Evolutionary conservation across 2,329 filamentous ascomycete genomes (phyloP).

Genomic region (Phialemoniopsis sp.): DNA sequence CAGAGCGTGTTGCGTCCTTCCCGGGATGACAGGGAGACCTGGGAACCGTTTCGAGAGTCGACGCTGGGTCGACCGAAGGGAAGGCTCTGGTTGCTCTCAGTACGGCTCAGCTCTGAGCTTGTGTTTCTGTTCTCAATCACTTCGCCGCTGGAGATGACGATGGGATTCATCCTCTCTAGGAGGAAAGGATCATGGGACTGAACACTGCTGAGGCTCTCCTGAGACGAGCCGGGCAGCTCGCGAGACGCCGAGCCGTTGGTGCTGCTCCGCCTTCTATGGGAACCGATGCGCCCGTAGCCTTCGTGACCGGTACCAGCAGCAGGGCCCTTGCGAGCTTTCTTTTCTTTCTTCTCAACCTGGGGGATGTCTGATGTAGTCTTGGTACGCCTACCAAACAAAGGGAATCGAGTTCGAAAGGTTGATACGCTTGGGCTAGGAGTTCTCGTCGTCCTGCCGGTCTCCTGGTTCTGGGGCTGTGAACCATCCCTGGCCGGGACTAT

Average conservation of each 20-base stretch:
- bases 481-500: no score
- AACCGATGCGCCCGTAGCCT: slow-evolving; percentile 67
- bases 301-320: slow-evolving; percentile 93
- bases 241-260: slow-evolving; percentile 45
- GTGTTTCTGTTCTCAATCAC: slow-evolving; percentile 57
- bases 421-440: slow-evolving; percentile 53
- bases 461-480: no score
- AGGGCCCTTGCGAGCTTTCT: slow-evolving; percentile 67
- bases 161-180: slow-evolving; percentile 58
- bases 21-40: slow-evolving; percentile 31
- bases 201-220: slow-evolving; percentile 43
- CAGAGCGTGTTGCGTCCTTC: slow-evolving; percentile 43
- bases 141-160: slow-evolving; percentile 62
- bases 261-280: slow-evolving; percentile 58
- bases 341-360: slow-evolving; percentile 52
- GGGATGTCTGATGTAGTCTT: slow-evolving; percentile 55
- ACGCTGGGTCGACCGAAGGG: slow-evolving; percentile 33
- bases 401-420: slow-evolving; percentile 63
- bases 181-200: slow-evolving; percentile 52
- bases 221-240: slow-evolving; percentile 42
- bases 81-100: slow-evolving; percentile 46
- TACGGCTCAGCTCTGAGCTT: slow-evolving; percentile 41
- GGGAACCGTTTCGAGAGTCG: slow-evolving; percentile 33
- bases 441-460: slow-evolving; percentile 24
- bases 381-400: slow-evolving; percentile 70